phyloP scores from a whole-genome alignment of 2,329 filamentous ascomycete species.

The Neofusicoccum kwambonambiense region DNA sequence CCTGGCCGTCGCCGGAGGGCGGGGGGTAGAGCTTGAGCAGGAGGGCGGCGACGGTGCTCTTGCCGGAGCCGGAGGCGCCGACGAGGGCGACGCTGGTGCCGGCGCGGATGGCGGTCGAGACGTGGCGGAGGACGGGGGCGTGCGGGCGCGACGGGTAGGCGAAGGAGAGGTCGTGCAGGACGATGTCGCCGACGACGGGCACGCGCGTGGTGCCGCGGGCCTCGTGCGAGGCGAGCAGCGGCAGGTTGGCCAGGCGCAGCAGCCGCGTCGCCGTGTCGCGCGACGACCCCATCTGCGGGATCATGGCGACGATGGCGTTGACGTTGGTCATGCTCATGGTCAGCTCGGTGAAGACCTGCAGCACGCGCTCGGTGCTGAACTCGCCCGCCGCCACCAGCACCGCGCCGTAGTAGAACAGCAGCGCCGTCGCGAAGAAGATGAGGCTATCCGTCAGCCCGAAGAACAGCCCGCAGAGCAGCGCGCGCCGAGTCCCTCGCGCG shows the following conservation, averaged over 20 bases:
- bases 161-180: conserved; percentile 66
- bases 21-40: conserved; percentile 68
- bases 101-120: conserved; percentile 64
- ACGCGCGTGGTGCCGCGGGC: conserved; percentile 49
- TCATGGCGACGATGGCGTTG: conserved; percentile 65
- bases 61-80: conserved; percentile 83
- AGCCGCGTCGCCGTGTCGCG: conserved; percentile 71
- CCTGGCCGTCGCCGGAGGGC: conserved; percentile 8
- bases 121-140: conserved; percentile 56
- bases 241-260: conserved; percentile 66
- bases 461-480: conserved; percentile 65
- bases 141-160: conserved; percentile 63
- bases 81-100: conserved; percentile 75
- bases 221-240: conserved; percentile 57
- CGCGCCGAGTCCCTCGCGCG: conserved; percentile 63
- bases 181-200: conserved; percentile 51
- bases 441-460: conserved; percentile 77
- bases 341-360: conserved; percentile 77
- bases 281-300: conserved; percentile 78
- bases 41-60: conserved; percentile 77
- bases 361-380: conserved; percentile 56
- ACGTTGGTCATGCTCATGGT: conserved; percentile 79
- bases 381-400: conserved; percentile 56
- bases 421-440: conserved; percentile 68
- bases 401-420: conserved; percentile 82